These are phyloP conservation scores for Calonectria crousiana DNA, from an alignment of 2,329 filamentous ascomycete species.

Conservation along the genomic window DNA sequence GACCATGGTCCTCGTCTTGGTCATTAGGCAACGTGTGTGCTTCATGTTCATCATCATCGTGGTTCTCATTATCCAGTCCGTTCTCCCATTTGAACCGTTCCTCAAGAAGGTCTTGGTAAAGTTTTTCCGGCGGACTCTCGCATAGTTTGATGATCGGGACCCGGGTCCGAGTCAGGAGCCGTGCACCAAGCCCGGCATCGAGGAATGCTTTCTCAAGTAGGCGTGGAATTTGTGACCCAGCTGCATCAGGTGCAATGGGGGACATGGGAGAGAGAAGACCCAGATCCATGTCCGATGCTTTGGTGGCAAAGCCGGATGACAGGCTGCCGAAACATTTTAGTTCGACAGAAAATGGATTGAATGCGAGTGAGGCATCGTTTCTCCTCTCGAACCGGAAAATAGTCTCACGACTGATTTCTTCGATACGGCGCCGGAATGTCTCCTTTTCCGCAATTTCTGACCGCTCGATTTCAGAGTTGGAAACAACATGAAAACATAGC, in stretches of 20 bases:
- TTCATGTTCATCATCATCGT: conserved; percentile 54
- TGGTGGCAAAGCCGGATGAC: conserved; percentile 86
- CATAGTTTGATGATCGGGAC: conserved; percentile 93
- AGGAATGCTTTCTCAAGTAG: conserved; percentile 82
- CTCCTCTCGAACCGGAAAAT: conserved; percentile 65
- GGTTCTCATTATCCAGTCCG: conserved; percentile 57
- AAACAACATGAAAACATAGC: conserved; percentile 59
- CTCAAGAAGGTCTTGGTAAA: conserved; percentile 71
- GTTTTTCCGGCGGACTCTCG: conserved; percentile 72
- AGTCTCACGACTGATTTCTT: conserved; percentile 72
- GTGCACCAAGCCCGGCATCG: conserved; percentile 78
- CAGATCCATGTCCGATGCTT: conserved; percentile 92
- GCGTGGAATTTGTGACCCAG: conserved; percentile 75
- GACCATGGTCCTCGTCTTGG: conserved; percentile 41
- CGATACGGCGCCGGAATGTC: conserved; percentile 73
- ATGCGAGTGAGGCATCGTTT: conserved; percentile 55
- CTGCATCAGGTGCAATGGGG: conserved; percentile 62
- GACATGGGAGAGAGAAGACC: conserved; percentile 78
- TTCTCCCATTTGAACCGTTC: conserved; percentile 80
- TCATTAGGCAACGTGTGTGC: conserved; percentile 34
- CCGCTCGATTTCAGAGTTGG: conserved; percentile 71
- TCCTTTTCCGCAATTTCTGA: conserved; percentile 79
- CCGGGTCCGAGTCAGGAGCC: conserved; percentile 81
- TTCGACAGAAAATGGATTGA: conserved; percentile 69
- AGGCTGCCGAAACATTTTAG: conserved; percentile 87